Percentiles rank a stretch among this genome's conserved stretches.
phyloP scores from a whole-genome alignment of 208 protist species.

The Balamuthia mandrillaris region DNA sequence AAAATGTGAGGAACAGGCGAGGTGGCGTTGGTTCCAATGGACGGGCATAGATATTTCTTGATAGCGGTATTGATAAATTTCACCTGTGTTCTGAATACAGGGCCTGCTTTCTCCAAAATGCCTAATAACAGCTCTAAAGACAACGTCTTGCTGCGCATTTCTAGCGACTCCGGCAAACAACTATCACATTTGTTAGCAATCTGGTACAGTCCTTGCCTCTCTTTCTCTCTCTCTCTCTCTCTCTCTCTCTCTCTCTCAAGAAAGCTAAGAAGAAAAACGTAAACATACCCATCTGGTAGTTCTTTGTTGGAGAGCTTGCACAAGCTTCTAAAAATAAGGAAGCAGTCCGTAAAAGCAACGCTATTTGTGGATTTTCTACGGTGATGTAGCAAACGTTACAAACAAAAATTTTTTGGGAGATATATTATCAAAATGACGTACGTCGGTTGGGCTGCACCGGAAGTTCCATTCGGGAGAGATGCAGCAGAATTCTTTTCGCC shows the following conservation, averaged over 20 bases:
- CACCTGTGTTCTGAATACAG: slow-evolving; percentile 75
- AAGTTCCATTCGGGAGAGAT: no score
- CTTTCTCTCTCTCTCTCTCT: no score
- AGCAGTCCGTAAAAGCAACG: slow-evolving; percentile 45
- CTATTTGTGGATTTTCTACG: not conserved
- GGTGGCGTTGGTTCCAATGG: slow-evolving; percentile 80
- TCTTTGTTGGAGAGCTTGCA: slow-evolving; percentile 72
- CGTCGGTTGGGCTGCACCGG: no score
- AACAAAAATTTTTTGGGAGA: no score
- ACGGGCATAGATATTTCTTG: slow-evolving; percentile 77
- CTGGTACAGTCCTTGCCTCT: not conserved
- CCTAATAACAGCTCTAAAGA: slow-evolving; percentile 68
- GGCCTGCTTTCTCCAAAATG: slow-evolving; percentile 82
- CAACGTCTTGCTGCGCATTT: slow-evolving; percentile 73
- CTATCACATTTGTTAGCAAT: slow-evolving; percentile 15
- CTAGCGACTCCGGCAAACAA: slow-evolving; percentile 53
- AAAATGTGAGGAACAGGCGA: slow-evolving; percentile 81
- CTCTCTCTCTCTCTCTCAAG: no score
- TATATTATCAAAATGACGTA: no score
- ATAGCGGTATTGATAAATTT: slow-evolving; percentile 74
- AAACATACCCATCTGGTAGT: slow-evolving; percentile 44
- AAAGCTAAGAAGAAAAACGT: not conserved
- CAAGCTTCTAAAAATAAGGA: slow-evolving; percentile 63
- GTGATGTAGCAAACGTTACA: no score
- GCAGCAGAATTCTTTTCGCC: no score